Conservation (phyloP, 176 grass and related monocot genomes). For the Olyra latifolia region DNA sequence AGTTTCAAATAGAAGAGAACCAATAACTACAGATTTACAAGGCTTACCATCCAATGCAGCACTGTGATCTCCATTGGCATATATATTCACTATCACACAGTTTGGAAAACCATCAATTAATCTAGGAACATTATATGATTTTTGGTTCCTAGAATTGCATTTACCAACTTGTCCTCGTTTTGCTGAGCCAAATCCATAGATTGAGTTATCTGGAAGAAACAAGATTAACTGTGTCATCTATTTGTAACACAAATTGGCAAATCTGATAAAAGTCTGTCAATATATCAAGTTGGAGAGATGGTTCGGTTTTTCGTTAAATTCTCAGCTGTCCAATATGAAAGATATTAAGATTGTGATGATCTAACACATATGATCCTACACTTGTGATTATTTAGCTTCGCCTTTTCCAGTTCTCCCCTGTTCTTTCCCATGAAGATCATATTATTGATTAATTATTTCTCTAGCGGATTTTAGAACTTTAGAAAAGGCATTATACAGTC, state of each 20-base stretch:
- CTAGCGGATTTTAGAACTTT: neutral
- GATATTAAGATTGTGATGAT: neutral
- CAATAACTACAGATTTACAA: slow-evolving; percentile 14
- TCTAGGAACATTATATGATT: slow-evolving; percentile 60
- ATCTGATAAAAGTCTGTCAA: neutral
- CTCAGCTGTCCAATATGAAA: neutral
- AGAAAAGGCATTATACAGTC: neutral
- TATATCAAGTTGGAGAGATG: slow-evolving; percentile 12
- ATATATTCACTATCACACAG: slow-evolving; percentile 55
- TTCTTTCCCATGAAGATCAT: neutral
- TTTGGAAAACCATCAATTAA: slow-evolving; percentile 66
- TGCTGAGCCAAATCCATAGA: slow-evolving; percentile 85
- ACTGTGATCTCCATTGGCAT: slow-evolving; percentile 94
- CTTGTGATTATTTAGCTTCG: no score
- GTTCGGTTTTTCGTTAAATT: neutral
- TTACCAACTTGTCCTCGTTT: slow-evolving; percentile 85
- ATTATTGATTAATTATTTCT: neutral
- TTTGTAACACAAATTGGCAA: neutral
- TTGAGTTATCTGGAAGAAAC: slow-evolving; percentile 49
- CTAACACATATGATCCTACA: neutral
- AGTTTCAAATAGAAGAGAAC: slow-evolving; percentile 14
- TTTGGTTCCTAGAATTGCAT: slow-evolving; percentile 42
- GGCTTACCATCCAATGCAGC: slow-evolving; percentile 77
- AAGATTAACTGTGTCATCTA: slow-evolving; percentile 11
- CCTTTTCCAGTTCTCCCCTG: no score